A percentile compares a stretch with the other conserved stretches of the same genome.
Conservation (phyloP, 768 basidiomycete species). For the Chiua virens region DNA sequence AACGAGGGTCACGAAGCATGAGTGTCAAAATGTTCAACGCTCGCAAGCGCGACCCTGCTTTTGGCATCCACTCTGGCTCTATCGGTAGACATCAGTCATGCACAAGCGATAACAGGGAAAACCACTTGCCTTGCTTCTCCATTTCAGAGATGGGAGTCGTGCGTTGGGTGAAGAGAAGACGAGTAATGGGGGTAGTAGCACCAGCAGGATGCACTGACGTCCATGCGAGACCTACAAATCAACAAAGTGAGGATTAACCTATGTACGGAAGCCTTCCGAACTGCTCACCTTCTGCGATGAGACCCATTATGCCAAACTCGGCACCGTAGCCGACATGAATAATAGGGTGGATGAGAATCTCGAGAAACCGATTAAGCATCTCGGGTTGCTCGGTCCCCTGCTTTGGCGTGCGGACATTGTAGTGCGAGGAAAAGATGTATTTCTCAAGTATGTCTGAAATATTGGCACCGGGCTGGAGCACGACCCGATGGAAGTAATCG, state of each 20-base stretch:
- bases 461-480: conserved; percentile 27
- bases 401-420: conserved; percentile 40
- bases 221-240: conserved; percentile 56
- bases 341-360: conserved; percentile 63
- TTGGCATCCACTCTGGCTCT: conserved; percentile 28
- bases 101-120: neutral
- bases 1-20: conserved; percentile 51
- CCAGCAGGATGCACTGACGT: conserved; percentile 48
- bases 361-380: conserved; percentile 60
- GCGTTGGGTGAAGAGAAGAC: conserved; percentile 27
- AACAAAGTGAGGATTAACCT: neutral
- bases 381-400: conserved; percentile 41
- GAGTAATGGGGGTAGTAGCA: conserved; percentile 37
- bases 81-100: neutral
- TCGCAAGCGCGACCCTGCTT: conserved; percentile 33
- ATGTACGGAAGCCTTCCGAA: neutral
- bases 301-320: conserved; percentile 63
- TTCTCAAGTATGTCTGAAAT: conserved; percentile 52
- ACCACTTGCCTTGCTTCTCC: conserved; percentile 17
- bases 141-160: conserved; percentile 20
- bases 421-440: conserved; percentile 55
- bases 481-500: conserved; percentile 30
- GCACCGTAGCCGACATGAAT: conserved; percentile 64
- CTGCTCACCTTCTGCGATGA: conserved; percentile 60
- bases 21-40: conserved; percentile 55